A percentile compares a stretch with the other conserved stretches of the same genome.
These are phyloP conservation scores for Dendrobium officinale DNA, from an alignment of 106 monocot species.

Conservation along the genomic window DNA sequence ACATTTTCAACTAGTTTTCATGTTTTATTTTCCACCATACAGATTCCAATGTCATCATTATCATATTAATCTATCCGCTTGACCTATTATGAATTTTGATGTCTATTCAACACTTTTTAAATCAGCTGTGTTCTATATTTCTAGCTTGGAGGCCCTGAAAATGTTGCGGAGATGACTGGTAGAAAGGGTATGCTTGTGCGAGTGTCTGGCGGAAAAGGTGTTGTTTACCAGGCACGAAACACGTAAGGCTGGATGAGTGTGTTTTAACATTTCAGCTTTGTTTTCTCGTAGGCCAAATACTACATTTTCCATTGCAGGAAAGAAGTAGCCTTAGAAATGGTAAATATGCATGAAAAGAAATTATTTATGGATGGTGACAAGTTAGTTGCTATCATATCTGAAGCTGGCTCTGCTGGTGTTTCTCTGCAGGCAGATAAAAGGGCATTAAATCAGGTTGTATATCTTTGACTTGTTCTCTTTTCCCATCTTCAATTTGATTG, in stretches of 20 bases:
- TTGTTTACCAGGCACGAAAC: slow-evolving; percentile 87
- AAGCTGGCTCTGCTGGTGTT: slow-evolving; percentile 98
- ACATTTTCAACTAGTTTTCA: not conserved
- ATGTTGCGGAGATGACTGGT: slow-evolving; percentile 96
- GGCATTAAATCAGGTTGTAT: slow-evolving; percentile 76
- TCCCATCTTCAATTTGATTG: slow-evolving; percentile 3
- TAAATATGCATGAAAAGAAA: slow-evolving; percentile 97
- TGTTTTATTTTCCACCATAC: not conserved
- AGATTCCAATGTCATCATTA: not conserved
- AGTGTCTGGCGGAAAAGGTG: slow-evolving; percentile 82
- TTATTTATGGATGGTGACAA: slow-evolving; percentile 98
- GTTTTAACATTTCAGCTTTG: not conserved
- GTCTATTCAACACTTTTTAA: not conserved
- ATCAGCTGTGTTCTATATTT: slow-evolving; percentile 7
- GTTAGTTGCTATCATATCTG: slow-evolving; percentile 89
- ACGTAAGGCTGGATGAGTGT: slow-evolving; percentile 46
- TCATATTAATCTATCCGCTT: not conserved
- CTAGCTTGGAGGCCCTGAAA: slow-evolving; percentile 93
- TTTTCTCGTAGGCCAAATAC: not conserved
- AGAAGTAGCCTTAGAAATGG: slow-evolving; percentile 95
- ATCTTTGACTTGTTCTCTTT: not conserved
- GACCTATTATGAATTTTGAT: not conserved
- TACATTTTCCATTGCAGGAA: slow-evolving; percentile 48
- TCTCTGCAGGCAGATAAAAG: slow-evolving; percentile 97
- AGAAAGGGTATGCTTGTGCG: slow-evolving; percentile 96